Percentiles rank a stretch among this genome's conserved stretches.
Evolutionary conservation across 2,329 filamentous ascomycete species (phyloP).

Genomic region (Seiridium cupressi): DNA sequence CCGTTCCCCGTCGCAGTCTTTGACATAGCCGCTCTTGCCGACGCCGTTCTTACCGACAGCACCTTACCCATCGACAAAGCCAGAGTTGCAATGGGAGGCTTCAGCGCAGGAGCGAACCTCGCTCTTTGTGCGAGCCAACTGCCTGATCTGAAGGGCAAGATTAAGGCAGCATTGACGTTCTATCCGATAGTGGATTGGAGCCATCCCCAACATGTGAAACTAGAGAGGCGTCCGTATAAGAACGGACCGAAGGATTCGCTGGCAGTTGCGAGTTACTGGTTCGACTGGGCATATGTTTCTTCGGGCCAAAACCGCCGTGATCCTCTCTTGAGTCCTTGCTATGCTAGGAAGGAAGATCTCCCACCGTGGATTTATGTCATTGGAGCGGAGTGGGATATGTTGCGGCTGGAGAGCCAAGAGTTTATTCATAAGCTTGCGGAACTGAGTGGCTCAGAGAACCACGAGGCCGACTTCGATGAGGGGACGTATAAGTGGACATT

Average conservation of each 20-base stretch:
- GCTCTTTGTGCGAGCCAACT: constrained; percentile 35
- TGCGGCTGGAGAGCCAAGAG: constrained; percentile 20
- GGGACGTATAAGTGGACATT: constrained; percentile 10
- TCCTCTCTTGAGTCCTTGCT: constrained; percentile 38
- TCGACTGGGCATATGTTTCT: constrained; percentile 40
- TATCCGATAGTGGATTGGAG: constrained; percentile 43
- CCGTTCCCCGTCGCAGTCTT: constrained; percentile 37
- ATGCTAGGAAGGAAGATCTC: constrained; percentile 28
- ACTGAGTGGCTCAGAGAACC: background rate
- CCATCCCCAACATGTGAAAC: constrained; percentile 25
- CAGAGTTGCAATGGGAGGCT: constrained; percentile 39
- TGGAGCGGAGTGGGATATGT: constrained; percentile 41
- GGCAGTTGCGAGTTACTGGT: constrained; percentile 23
- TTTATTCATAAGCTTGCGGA: constrained; percentile 8
- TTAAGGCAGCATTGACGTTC: constrained; percentile 28
- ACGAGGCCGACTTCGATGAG: constrained; percentile 5
- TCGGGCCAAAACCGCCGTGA: constrained; percentile 31
- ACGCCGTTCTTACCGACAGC: constrained; percentile 35
- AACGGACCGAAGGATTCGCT: constrained; percentile 27
- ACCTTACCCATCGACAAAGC: constrained; percentile 37
- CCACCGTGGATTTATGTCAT: constrained; percentile 42
- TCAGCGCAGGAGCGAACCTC: constrained; percentile 43
- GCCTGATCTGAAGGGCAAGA: constrained; percentile 29
- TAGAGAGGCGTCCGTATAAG: constrained; percentile 33
- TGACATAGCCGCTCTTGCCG: constrained; percentile 36